These are phyloP conservation scores for Pezicula rhizophila DNA, from an alignment of 2,329 filamentous ascomycete species.

Conservation along the genomic window DNA sequence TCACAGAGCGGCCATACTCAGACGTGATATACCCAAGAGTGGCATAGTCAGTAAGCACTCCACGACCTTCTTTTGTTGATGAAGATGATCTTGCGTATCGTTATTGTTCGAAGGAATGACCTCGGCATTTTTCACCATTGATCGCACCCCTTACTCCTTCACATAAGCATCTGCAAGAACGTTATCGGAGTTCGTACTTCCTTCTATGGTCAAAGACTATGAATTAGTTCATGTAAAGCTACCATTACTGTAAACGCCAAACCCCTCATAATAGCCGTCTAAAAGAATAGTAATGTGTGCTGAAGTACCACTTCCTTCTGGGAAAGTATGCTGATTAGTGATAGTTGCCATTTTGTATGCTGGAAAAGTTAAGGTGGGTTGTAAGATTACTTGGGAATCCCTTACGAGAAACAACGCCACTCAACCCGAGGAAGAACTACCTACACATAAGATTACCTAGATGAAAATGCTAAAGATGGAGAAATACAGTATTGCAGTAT, in stretches of 20 bases:
- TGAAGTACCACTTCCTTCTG: conserved; percentile 31
- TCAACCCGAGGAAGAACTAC: neutral
- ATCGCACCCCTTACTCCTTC: conserved; percentile 53
- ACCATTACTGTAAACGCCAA: conserved; percentile 58
- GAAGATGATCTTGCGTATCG: conserved; percentile 45
- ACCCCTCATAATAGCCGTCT: conserved; percentile 50
- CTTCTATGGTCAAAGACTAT: conserved; percentile 31
- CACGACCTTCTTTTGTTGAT: conserved; percentile 61
- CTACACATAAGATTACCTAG: too few species aligned
- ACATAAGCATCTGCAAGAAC: conserved; percentile 67
- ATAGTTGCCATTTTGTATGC: too few species aligned
- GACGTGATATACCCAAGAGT: conserved; percentile 60
- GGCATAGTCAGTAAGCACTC: conserved; percentile 64
- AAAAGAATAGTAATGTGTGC: conserved; percentile 46
- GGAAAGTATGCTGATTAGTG: conserved; percentile 57
- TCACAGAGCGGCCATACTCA: conserved; percentile 54
- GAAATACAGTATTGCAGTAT: too few species aligned
- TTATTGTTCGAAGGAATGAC: conserved; percentile 51
- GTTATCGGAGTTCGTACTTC: conserved; percentile 65
- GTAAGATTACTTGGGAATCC: too few species aligned
- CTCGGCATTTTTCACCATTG: conserved; percentile 63
- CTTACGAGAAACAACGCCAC: conserved; percentile 46
- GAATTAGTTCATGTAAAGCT: too few species aligned
- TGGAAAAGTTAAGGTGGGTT: too few species aligned
- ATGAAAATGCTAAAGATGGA: too few species aligned